These are phyloP conservation scores for Fusarium sp. DNA, from an alignment of 2,329 filamentous ascomycete species.

Conservation along the genomic window DNA sequence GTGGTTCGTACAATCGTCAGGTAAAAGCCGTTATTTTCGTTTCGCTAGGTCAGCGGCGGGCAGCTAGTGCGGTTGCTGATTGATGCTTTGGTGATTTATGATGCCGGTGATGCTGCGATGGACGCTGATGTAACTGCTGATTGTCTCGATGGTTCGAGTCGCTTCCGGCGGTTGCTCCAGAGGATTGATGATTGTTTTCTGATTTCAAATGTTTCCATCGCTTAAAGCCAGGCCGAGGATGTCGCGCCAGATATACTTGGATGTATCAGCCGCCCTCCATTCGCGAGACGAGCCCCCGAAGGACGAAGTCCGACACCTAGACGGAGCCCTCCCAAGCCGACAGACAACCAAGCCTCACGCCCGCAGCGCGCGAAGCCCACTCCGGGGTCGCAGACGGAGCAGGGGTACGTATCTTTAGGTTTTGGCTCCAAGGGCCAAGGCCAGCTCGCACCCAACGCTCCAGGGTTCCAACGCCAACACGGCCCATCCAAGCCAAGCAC, in stretches of 20 bases:
- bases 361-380: conserved; percentile 19
- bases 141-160: conserved; percentile 25
- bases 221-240: neutral
- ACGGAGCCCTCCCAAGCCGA: conserved; percentile 17
- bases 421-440: conserved; percentile 18
- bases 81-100: conserved; percentile 35
- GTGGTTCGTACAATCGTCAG: conserved; percentile 20
- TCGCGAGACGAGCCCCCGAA: conserved; percentile 7
- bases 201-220: conserved; percentile 30
- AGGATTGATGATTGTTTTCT: neutral
- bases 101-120: conserved; percentile 25
- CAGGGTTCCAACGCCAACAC: conserved; percentile 32
- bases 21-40: conserved; percentile 32
- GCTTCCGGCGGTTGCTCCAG: conserved; percentile 23
- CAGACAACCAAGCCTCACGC: conserved; percentile 15
- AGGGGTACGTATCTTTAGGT: conserved; percentile 21
- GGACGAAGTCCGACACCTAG: conserved; percentile 9
- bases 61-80: conserved; percentile 13
- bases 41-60: conserved; percentile 31
- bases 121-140: conserved; percentile 23
- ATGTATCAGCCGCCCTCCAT: neutral
- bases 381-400: conserved; percentile 1
- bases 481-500: conserved; percentile 17
- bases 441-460: conserved; percentile 18
- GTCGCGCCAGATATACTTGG: neutral